phyloP scores from a whole-genome alignment of 805 yeast species.

The Kuraishia cidri region DNA sequence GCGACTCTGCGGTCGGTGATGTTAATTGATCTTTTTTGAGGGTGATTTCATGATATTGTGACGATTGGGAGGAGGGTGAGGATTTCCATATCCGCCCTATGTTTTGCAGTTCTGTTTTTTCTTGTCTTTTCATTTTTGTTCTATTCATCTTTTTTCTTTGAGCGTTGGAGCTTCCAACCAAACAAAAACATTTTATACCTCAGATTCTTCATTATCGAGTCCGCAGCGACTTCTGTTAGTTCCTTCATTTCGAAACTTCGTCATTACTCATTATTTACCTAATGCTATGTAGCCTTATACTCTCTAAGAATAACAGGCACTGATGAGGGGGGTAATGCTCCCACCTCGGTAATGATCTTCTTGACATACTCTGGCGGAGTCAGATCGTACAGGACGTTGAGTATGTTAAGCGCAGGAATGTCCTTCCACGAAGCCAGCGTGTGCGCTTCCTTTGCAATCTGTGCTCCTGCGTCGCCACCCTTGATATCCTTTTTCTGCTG shows the following conservation, averaged over 20 bases:
- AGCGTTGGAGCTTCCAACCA: too few species aligned
- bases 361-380: conserved; percentile 92
- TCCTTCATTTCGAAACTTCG: too few species aligned
- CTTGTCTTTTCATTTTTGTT: too few species aligned
- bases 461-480: conserved; percentile 15
- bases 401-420: conserved; percentile 54
- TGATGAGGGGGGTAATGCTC: conserved; percentile 95
- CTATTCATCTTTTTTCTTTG: too few species aligned
- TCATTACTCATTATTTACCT: too few species aligned
- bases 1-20: neutral
- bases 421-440: conserved; percentile 56
- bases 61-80: too few species aligned
- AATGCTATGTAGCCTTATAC: conserved; percentile 44
- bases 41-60: too few species aligned
- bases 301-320: conserved; percentile 96
- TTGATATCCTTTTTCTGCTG: conserved; percentile 9
- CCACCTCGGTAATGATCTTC: conserved; percentile 92
- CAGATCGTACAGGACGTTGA: conserved; percentile 85
- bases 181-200: too few species aligned
- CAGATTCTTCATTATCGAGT: too few species aligned
- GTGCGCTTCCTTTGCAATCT: conserved; percentile 19
- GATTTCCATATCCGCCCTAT: too few species aligned
- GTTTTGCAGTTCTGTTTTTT: too few species aligned
- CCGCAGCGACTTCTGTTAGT: too few species aligned
- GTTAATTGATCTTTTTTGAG: neutral